Conservation (phyloP, 2,329 filamentous ascomycete species). For the Ceratocystis variospora region DNA sequence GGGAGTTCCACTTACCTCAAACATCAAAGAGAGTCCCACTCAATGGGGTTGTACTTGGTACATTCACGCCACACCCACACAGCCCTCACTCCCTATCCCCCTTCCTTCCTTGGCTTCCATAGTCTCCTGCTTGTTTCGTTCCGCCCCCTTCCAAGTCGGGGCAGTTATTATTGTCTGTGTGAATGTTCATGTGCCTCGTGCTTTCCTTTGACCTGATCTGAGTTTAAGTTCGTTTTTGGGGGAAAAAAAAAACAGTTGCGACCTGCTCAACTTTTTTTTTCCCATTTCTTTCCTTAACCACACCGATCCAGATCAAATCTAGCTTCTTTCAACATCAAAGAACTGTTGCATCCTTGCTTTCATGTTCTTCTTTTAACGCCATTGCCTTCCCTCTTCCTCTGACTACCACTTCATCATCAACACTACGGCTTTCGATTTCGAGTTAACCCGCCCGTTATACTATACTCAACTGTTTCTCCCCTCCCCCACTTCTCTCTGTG, state of each 20-base stretch:
- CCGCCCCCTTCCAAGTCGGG: conserved; percentile 11
- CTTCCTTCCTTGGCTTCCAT: conserved; percentile 9
- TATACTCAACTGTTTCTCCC: conserved; percentile 8
- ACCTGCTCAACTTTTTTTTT: conserved; percentile 4
- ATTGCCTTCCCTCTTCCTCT: background rate
- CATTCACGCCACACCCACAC: conserved; percentile 13
- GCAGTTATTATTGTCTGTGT: conserved; percentile 14
- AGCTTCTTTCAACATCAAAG: conserved; percentile 1
- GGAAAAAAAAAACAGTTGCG: conserved; percentile 3
- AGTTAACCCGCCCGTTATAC: background rate
- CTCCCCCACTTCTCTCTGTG: conserved; percentile 16
- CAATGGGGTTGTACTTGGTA: conserved; percentile 11
- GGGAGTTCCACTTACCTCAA: conserved; percentile 1
- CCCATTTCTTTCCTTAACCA: conserved; percentile 1
- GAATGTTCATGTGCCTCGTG: conserved; percentile 3
- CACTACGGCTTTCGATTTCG: background rate
- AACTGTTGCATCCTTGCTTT: background rate
- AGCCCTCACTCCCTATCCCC: background rate
- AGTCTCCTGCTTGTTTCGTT: conserved; percentile 9
- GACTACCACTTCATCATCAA: background rate
- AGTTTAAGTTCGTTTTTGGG: background rate
- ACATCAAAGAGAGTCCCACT: background rate
- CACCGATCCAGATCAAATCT: background rate
- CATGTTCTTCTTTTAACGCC: background rate
- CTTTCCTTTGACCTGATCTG: conserved; percentile 9